These are phyloP conservation scores for Harringtonia aguacate DNA, from an alignment of 2,329 filamentous ascomycete species.

Conservation along the genomic window DNA sequence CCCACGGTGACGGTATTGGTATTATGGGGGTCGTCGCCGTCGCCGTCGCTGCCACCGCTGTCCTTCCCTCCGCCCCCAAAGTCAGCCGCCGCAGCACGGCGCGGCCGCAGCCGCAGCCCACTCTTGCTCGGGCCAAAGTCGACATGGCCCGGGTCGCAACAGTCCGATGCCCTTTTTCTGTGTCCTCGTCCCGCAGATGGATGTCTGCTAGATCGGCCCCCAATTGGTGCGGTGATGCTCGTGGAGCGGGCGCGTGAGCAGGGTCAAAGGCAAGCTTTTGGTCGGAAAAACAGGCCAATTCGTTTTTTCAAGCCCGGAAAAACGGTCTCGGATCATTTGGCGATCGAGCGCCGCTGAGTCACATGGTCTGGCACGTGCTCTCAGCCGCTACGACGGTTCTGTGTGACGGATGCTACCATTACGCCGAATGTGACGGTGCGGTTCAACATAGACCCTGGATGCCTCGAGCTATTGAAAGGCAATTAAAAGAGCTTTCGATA, in stretches of 20 bases:
- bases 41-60: neutral
- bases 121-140: constrained; percentile 10
- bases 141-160: too few relatives aligned
- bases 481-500: too few relatives aligned
- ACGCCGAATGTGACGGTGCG: too few relatives aligned
- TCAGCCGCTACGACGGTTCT: too few relatives aligned
- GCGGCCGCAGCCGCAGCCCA: constrained; percentile 3
- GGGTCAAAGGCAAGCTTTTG: neutral
- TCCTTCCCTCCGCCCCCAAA: neutral
- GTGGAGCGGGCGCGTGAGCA: neutral
- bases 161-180: neutral
- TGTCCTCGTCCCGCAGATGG: neutral
- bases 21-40: neutral
- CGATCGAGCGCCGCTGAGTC: too few relatives aligned
- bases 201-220: neutral
- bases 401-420: too few relatives aligned
- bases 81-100: constrained; percentile 10
- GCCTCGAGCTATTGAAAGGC: too few relatives aligned
- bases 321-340: neutral
- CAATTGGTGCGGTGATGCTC: neutral
- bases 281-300: constrained; percentile 9
- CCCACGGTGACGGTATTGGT: neutral
- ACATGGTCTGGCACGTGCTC: too few relatives aligned
- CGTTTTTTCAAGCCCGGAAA: constrained; percentile 5
- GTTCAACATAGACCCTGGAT: too few relatives aligned